Base-by-base conservation (phyloP, 164 flowering plant species). In the Liriodendron chinense region DNA sequence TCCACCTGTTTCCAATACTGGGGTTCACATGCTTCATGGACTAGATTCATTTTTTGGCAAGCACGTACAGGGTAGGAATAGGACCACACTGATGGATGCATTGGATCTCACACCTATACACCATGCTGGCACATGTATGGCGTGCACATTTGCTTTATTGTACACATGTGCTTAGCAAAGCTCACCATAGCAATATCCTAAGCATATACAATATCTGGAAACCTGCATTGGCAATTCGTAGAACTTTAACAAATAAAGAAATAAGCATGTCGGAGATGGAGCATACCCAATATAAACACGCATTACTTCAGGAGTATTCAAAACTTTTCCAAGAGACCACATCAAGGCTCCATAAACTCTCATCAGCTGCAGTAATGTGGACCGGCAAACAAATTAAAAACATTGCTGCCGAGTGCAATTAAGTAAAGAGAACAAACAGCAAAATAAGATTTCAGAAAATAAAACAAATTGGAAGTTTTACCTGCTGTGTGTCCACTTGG, bases 311-410 rank as follows among this genome's bases (percentile, higher is more conserved):
- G 98, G 98, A 68, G 98, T 95, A 70, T 95, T 95, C 72, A 94
- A 78, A 71, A 94, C 98, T 83, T 94, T 94, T 50, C 98, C 98
- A 69, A 94, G 96, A 23, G 98, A 95, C 99, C 99, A 95, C 99
- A 93, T 95, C 82, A 95, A 72, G 74, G 99, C 99, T 48, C 99
- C 99, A 80, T 95, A 95, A 28, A 96, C 99, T 78, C 98, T 80
- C 91, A 88, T 88, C 69, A 86, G 82, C 91, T 88, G 78, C 79
- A 80, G 48, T 65, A 50, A 72, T 12, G 7, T 1, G 71, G 62
- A 26, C 10, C 65, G 28, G 26, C 13, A 61, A 24, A 61, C 75
- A 14, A 34, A 28, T 50, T 48, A 57, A 24, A 14, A 18, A 10
- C 69, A 66, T 28, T 26, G 43, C 21, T 26, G 20, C 48, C 47